Evolutionary conservation across 2,329 filamentous ascomycete genomes (phyloP), one percentile per base, ranked within the genome.

Genomic region (Pseudogymnoascus sp.): DNA sequence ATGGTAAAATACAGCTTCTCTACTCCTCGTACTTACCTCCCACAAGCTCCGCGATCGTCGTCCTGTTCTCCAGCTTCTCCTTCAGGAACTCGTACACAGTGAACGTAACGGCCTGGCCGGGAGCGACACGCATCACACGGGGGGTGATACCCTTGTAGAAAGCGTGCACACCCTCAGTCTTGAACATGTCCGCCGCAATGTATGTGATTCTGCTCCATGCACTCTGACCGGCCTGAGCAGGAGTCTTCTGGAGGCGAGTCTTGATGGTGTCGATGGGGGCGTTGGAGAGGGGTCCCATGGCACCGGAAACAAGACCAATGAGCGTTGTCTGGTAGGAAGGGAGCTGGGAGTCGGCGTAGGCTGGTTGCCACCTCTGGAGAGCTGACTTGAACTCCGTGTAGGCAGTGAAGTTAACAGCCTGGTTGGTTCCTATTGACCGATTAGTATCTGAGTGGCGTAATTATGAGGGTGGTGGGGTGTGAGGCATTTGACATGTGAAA

Each of bases 101-200:
- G 63, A 87, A 87, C 3, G 85, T 87, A 61, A 87, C 85, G 63
- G 85, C 94, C 79, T 99, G 94, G 54, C 94, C 94, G 6, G 94
- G 94, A 26, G 94, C 94, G 60, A 99, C 94, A 71, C 94, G 86
- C 92, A 97, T 97, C 68, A 99, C 89, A 69, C 94, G 85, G 5
- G 94, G 94, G 54, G 94, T 99, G 76, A 99, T 99, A 70, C 94
- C 94, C 83, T 97, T 97, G 81, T 96, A 99, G 78, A 99, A 99
- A 57, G 94, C 94, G 70, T 91, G 87, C 68, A 93, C 81, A 36
- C 94, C 94, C 77, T 99, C 94, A 78, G 96, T 90, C 86, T 85
- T 89, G 78, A 92, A 92, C 90, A 93, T 94, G 66, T 92, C 88
- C 61, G 77, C 81, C 59, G 90, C 86, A 69, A 99, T 99, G 40